These are phyloP conservation scores for Aspergillus udagawae DNA, from an alignment of 2,329 filamentous ascomycete species.

Conservation along the genomic window DNA sequence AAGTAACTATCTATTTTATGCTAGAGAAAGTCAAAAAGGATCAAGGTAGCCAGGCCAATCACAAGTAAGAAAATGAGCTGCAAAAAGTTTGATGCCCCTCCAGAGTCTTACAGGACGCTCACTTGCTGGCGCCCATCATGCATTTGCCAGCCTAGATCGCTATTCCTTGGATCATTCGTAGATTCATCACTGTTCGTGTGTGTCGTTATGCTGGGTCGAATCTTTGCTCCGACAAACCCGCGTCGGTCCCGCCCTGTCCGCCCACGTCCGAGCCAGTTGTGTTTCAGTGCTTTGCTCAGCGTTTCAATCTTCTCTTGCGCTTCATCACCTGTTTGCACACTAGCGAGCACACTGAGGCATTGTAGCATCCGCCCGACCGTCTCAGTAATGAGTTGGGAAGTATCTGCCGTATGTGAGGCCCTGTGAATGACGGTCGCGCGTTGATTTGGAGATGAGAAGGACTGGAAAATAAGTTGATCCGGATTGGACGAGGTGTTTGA, in stretches of 20 bases:
- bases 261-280: constrained; percentile 93
- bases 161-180: constrained; percentile 13
- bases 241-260: constrained; percentile 83
- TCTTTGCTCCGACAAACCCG: constrained; percentile 75
- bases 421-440: constrained; percentile 33
- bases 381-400: constrained; percentile 76
- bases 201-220: constrained; percentile 32
- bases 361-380: constrained; percentile 95
- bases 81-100: constrained; percentile 5
- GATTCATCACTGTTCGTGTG: constrained; percentile 24
- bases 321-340: constrained; percentile 68
- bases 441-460: constrained; percentile 37
- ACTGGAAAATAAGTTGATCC: constrained; percentile 41
- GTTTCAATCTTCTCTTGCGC: constrained; percentile 75
- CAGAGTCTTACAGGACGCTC: constrained; percentile 22
- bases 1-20: constrained; percentile 15
- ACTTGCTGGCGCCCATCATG: constrained; percentile 25
- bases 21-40: constrained; percentile 11
- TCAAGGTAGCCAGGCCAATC: neutral
- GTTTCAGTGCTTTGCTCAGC: constrained; percentile 80
- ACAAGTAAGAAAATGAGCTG: constrained; percentile 4
- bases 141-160: constrained; percentile 16
- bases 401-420: constrained; percentile 31
- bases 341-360: constrained; percentile 86
- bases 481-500: constrained; percentile 68